phyloP scores from a whole-genome alignment of 805 yeast species.

The Ogataea thermomethanolica region DNA sequence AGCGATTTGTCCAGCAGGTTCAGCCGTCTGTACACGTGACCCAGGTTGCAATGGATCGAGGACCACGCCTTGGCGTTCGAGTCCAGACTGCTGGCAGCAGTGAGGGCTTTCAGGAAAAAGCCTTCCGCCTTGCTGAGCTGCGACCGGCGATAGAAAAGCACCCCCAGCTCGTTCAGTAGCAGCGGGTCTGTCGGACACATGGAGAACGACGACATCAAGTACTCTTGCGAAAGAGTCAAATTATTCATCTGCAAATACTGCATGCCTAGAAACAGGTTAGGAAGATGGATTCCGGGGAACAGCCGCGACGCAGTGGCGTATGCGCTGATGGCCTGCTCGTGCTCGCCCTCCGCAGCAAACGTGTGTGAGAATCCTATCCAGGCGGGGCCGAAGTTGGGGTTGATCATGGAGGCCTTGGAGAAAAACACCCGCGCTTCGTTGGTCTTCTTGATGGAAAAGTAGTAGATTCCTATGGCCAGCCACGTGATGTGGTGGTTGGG shows the following conservation, averaged over 20 bases:
- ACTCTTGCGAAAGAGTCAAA: slow-evolving; percentile 79
- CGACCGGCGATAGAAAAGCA: slow-evolving; percentile 74
- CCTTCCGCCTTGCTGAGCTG: slow-evolving; percentile 67
- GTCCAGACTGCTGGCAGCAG: slow-evolving; percentile 62
- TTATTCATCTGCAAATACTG: slow-evolving; percentile 90
- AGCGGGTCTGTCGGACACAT: slow-evolving; percentile 86
- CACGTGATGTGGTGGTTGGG: slow-evolving; percentile 83
- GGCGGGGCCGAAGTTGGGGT: slow-evolving; percentile 89
- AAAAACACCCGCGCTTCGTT: slow-evolving; percentile 84
- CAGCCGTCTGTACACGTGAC: slow-evolving; percentile 77
- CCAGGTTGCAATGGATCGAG: slow-evolving; percentile 81
- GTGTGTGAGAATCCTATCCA: slow-evolving; percentile 99
- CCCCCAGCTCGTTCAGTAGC: slow-evolving; percentile 88
- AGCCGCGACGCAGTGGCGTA: slow-evolving; percentile 92
- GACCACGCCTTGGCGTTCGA: slow-evolving; percentile 82
- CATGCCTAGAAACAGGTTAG: slow-evolving; percentile 90
- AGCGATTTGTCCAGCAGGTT: slow-evolving; percentile 64
- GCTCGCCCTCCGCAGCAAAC: slow-evolving; percentile 97
- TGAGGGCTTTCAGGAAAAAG: slow-evolving; percentile 66
- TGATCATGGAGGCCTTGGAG: slow-evolving; percentile 81
- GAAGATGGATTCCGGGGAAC: slow-evolving; percentile 88
- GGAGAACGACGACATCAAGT: slow-evolving; percentile 66
- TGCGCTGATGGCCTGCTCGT: slow-evolving; percentile 96
- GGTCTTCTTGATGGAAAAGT: slow-evolving; percentile 66
- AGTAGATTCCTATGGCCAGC: slow-evolving; percentile 91